These are phyloP conservation scores for Cadophora sp. DNA, from an alignment of 2,329 filamentous ascomycete genomes.

Conservation along the genomic window DNA sequence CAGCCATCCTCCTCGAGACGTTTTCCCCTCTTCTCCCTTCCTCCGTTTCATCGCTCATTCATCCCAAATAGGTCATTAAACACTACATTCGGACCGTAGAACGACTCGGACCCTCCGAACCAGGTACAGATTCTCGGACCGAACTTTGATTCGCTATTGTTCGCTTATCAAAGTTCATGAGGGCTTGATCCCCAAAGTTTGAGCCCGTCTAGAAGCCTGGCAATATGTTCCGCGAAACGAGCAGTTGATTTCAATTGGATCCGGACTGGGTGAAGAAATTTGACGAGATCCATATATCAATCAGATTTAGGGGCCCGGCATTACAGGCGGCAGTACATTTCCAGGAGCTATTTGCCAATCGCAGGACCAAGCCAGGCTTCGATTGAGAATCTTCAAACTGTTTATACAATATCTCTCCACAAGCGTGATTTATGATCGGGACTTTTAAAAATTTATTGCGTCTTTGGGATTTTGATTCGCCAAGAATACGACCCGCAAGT, in stretches of 20 bases:
- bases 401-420: background rate
- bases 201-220: background rate
- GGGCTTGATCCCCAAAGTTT: background rate
- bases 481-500: slow-evolving; percentile 1
- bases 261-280: background rate
- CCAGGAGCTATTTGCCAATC: background rate
- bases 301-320: slow-evolving; percentile 7
- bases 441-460: background rate
- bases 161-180: background rate
- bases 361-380: background rate
- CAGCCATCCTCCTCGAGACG: background rate
- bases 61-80: background rate
- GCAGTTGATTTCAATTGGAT: background rate
- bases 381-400: background rate
- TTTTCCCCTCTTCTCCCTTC: background rate
- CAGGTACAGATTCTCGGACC: slow-evolving; percentile 7
- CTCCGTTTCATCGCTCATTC: background rate
- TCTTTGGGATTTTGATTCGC: background rate
- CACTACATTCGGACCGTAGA: background rate
- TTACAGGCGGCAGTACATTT: background rate
- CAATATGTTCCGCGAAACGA: background rate
- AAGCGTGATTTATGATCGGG: background rate
- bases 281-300: background rate
- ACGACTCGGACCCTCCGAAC: slow-evolving; percentile 1
- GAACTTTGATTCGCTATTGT: background rate